A percentile compares a stretch with the other conserved stretches of the same genome.
Evolutionary conservation across 2,329 filamentous ascomycete species (phyloP).

Genomic region (Chaetomium globosum): DNA sequence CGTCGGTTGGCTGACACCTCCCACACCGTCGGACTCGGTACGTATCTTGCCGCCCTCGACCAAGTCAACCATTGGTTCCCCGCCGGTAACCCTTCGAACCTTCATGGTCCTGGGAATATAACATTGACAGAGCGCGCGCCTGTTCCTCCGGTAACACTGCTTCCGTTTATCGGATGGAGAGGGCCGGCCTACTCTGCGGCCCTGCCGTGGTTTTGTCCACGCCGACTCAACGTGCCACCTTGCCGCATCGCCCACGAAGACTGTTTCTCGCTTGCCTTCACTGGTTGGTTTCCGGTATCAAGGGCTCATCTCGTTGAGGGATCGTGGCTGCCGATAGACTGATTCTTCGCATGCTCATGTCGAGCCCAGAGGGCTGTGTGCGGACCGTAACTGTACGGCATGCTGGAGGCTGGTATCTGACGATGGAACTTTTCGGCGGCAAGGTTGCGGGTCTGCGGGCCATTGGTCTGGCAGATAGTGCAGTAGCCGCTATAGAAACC

Average conservation of each 20-base stretch:
- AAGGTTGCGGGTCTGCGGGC: not conserved
- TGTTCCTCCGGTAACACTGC: slow-evolving; percentile 29
- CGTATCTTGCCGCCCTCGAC: slow-evolving; percentile 17
- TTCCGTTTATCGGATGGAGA: slow-evolving; percentile 15
- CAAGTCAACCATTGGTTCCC: slow-evolving; percentile 30
- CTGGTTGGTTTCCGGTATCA: not conserved
- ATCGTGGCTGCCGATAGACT: slow-evolving; percentile 12
- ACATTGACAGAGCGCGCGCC: slow-evolving; percentile 35
- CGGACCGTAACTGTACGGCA: not conserved
- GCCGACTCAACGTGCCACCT: not conserved
- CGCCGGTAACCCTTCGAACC: slow-evolving; percentile 3
- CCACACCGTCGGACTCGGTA: slow-evolving; percentile 13
- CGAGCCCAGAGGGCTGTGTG: not conserved
- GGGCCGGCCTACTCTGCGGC: slow-evolving; percentile 17
- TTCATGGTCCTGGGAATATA: slow-evolving; percentile 25
- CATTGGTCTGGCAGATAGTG: slow-evolving; percentile 9
- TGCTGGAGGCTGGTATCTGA: not conserved
- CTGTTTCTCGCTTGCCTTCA: not conserved
- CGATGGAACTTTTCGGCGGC: not conserved
- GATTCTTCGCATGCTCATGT: slow-evolving; percentile 11
- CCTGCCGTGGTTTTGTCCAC: not conserved
- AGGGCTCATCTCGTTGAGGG: not conserved
- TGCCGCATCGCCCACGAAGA: not conserved
- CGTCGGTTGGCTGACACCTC: slow-evolving; percentile 33
- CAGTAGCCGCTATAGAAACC: slow-evolving; percentile 25